Evolutionary conservation across 169 alveolate species (phyloP).

Genomic region (Besnoitia besnoiti): DNA sequence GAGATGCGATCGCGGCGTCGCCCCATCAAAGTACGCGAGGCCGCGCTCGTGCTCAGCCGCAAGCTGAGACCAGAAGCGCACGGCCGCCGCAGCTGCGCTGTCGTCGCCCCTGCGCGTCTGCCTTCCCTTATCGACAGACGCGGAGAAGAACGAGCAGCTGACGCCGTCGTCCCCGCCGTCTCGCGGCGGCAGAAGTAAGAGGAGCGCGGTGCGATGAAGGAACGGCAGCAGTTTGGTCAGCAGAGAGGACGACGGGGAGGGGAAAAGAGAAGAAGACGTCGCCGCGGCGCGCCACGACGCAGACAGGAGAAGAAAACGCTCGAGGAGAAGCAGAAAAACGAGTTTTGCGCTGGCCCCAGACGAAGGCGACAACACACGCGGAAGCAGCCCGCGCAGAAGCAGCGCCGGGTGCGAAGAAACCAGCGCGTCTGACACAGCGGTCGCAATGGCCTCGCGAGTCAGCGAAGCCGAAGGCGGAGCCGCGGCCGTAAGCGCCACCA

Average conservation of each 20-base stretch:
- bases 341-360: neutral
- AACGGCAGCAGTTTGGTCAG: neutral
- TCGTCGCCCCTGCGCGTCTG: neutral
- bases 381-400: neutral
- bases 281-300: conserved; percentile 4
- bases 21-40: neutral
- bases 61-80: neutral
- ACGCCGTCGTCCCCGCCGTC: neutral
- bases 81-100: neutral
- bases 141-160: too few relatives aligned
- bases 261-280: neutral
- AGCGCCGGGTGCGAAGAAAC: neutral
- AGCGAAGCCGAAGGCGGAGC: neutral
- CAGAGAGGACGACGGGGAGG: neutral
- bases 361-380: neutral
- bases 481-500: neutral
- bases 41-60: neutral
- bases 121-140: too few relatives aligned
- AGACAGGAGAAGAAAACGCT: neutral
- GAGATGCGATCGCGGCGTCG: neutral
- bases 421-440: neutral
- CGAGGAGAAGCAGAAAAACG: conserved; percentile 3
- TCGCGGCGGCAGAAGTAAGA: neutral
- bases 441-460: neutral
- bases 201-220: neutral